A percentile compares a stretch with the other conserved stretches of the same genome.
phyloP scores from a whole-genome alignment of 164 flowering plant genomes.

The Paratinospora sagittata region DNA sequence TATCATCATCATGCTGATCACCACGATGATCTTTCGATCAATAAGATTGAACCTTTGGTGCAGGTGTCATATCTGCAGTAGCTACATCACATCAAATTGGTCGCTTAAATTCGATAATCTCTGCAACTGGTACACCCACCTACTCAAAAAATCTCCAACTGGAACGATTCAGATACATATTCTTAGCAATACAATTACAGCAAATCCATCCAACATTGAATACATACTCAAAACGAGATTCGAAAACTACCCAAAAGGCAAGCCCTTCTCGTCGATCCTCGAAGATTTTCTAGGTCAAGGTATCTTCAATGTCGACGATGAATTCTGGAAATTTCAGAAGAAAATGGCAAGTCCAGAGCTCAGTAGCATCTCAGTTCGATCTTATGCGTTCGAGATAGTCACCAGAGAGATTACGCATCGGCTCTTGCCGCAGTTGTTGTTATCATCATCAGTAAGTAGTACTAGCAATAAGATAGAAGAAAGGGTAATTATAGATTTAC shows the following conservation, averaged over 20 bases:
- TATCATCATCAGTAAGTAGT: no score
- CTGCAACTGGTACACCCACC: constrained; percentile 52
- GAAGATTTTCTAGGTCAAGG: no score
- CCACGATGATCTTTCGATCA: constrained; percentile 13
- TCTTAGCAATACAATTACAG: constrained; percentile 51
- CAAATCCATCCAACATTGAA: constrained; percentile 58
- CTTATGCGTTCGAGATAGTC: constrained; percentile 36
- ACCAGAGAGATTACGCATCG: constrained; percentile 25
- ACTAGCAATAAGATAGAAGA: constrained; percentile 13
- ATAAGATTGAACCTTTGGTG: constrained; percentile 29
- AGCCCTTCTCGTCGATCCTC: no score
- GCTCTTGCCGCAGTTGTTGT: constrained; percentile 29
- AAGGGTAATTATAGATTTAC: constrained; percentile 32
- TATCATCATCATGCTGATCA: constrained; percentile 18
- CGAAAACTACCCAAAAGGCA: no score
- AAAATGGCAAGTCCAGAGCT: constrained; percentile 50
- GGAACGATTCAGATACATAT: constrained; percentile 47
- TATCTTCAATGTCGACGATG: no score
- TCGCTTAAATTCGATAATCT: constrained; percentile 34
- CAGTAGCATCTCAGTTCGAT: constrained; percentile 32
- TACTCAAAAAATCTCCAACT: constrained; percentile 36
- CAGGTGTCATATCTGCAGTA: constrained; percentile 37
- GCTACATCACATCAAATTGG: constrained; percentile 35
- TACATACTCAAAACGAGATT: no score
- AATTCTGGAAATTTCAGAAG: constrained; percentile 50